Evolutionary conservation across 2,329 filamentous ascomycete species (phyloP), one percentile per base, ranked within the genome.

Genomic region (Diplodia mutila): DNA sequence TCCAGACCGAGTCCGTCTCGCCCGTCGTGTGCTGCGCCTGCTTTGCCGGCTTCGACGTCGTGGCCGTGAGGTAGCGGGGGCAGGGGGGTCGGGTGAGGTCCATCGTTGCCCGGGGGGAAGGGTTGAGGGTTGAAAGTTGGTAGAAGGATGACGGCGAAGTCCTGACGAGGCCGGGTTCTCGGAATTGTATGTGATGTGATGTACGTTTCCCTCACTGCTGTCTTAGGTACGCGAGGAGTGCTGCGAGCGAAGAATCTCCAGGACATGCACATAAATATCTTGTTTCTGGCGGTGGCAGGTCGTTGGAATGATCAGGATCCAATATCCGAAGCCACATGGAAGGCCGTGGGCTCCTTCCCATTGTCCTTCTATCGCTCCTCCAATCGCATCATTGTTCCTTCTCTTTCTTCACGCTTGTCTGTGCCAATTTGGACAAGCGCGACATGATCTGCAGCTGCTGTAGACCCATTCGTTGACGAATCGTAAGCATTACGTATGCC

Each of bases 1-100:
- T 75, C 85, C 85, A 88, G 23, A 87, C 85, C 0, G 86, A 73
- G 63, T 85, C 83, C 3, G 78, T 82, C 21, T 79, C 76, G 42
- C 85, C 85, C 0, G 84, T 85, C 4, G 85, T 86, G 49, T 78
- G 74, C 71, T 79, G 76, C 69, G 49, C 48, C 34, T 16, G 5
- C 37, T 59, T 42, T 23, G 54, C 34, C 7, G 54, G 54, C 12
- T 37, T 34, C n/a, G 54, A 42, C 21, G 54, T 42, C 34, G 54
- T 46, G 37, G 54, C 37, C 6, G 54, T 59, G 12, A 27, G 23
- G 54, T 42, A 59, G 54, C 54, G 54, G 34, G 37, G 32, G 37
- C 34, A 34, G n/a, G 54, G 4, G 2, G 54, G 54, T 0, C 54
- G 54, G 14, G 54, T 59, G 37, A 59, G 54, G 23, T 59, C 37